Conservation (phyloP, 176 grass and related monocot genomes). For the Tillandsia fasciculata region DNA sequence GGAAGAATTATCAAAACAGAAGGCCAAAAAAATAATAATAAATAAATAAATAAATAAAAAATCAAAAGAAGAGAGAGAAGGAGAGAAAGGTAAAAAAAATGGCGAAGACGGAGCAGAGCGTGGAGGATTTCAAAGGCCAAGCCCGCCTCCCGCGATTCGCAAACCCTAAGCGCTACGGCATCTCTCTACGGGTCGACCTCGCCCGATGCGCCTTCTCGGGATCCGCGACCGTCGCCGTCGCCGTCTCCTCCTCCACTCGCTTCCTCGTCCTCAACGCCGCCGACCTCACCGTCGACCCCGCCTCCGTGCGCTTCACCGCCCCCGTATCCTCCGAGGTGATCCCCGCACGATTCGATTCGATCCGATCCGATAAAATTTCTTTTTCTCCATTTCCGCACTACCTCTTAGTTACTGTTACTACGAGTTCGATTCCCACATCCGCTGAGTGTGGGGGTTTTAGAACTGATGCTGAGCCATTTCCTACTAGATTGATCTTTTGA, state of each 20-base stretch:
- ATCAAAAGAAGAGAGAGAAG: background rate
- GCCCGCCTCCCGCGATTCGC: slow-evolving; percentile 52
- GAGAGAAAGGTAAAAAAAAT: background rate
- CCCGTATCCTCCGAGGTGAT: background rate
- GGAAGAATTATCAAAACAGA: no score
- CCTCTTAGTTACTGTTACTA: no score
- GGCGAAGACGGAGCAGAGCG: background rate
- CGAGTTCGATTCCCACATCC: no score
- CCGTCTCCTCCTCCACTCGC: slow-evolving; percentile 33
- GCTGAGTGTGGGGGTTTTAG: no score
- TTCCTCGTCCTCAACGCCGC: slow-evolving; percentile 76
- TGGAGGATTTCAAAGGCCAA: slow-evolving; percentile 37
- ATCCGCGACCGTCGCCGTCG: slow-evolving; percentile 27
- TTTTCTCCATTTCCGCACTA: no score
- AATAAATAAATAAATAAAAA: no score
- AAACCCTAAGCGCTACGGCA: slow-evolving; percentile 40
- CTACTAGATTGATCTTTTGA: no score
- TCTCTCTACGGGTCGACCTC: slow-evolving; percentile 48
- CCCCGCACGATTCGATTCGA: background rate
- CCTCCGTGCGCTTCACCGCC: slow-evolving; percentile 38
- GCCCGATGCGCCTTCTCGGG: slow-evolving; percentile 47
- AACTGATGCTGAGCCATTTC: no score
- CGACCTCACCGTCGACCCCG: slow-evolving; percentile 35
- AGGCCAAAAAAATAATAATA: no score
- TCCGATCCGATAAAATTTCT: background rate